Evolutionary conservation across 2,329 filamentous ascomycete genomes (phyloP).

Genomic region (Colletotrichum simmondsii): DNA sequence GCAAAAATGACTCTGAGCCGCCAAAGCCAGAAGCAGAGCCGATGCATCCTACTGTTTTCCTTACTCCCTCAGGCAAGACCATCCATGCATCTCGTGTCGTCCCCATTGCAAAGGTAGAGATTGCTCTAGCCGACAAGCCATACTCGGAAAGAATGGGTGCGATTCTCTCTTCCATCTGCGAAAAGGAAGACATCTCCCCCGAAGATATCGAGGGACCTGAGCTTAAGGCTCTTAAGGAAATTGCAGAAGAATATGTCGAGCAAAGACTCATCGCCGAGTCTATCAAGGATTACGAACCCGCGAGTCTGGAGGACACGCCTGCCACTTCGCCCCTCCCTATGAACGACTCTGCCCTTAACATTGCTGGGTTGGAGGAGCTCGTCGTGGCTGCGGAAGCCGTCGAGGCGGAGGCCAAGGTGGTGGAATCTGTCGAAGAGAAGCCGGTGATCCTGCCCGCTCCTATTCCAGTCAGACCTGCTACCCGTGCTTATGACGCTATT

Average conservation of each 20-base stretch:
- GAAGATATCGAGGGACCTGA: conserved; percentile 48
- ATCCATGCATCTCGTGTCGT: conserved; percentile 59
- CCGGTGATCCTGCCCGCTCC: conserved; percentile 21
- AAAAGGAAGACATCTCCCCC: conserved; percentile 43
- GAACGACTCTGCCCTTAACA: conserved; percentile 28
- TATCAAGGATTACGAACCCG: conserved; percentile 40
- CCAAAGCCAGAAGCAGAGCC: conserved; percentile 54
- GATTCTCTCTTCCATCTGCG: conserved; percentile 51
- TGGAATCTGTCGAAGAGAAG: conserved; percentile 17
- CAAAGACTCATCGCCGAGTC: conserved; percentile 25
- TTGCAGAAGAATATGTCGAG: conserved; percentile 21
- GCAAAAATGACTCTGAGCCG: conserved; percentile 55
- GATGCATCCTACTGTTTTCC: conserved; percentile 59
- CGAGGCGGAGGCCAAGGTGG: conserved; percentile 13
- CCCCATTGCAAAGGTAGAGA: conserved; percentile 38
- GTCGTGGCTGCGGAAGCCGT: conserved; percentile 22
- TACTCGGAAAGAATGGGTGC: conserved; percentile 40
- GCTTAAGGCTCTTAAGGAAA: conserved; percentile 45
- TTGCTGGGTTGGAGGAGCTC: conserved; percentile 27
- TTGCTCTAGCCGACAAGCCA: conserved; percentile 20
- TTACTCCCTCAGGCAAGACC: conserved; percentile 59
- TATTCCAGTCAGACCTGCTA: conserved; percentile 27
- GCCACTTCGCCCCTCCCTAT: conserved; percentile 30
- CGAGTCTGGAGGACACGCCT: conserved; percentile 37
- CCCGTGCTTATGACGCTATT: conserved; percentile 44